Percentiles rank a stretch among this genome's conserved stretches.
phyloP scores from a whole-genome alignment of 768 basidiomycete species.

The Phanerodontia chrysosporium region DNA sequence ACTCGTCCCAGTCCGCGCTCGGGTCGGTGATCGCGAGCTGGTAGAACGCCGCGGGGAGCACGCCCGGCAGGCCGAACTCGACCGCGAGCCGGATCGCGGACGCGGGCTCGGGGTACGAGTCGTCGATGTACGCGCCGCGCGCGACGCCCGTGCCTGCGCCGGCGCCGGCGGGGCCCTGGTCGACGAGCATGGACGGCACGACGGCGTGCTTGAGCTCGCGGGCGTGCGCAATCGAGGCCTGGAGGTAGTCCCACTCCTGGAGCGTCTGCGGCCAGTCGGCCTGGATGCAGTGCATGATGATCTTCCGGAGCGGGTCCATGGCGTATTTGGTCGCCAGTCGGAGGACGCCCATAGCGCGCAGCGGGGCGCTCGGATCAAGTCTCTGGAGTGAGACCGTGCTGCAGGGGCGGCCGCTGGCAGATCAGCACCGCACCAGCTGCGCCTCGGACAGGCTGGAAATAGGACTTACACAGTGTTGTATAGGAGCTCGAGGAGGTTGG shows the following conservation, averaged over 20 bases:
- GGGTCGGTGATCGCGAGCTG: conserved; percentile 12
- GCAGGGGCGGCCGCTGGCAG: background rate
- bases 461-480: conserved; percentile 12
- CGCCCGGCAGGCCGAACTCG: conserved; percentile 6
- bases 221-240: conserved; percentile 2
- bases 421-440: background rate
- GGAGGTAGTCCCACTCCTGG: conserved; percentile 7
- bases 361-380: conserved; percentile 7
- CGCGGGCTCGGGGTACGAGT: conserved; percentile 13
- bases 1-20: conserved; percentile 9
- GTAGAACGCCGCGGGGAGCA: conserved; percentile 20
- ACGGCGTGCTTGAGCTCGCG: conserved; percentile 1
- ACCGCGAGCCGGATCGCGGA: conserved; percentile 15
- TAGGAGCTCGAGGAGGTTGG: conserved; percentile 6
- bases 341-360: conserved; percentile 9
- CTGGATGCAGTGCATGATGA: conserved; percentile 7
- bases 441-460: background rate
- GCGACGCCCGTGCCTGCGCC: background rate
- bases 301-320: background rate
- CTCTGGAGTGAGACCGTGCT: conserved; percentile 4
- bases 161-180: background rate
- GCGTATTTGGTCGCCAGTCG: conserved; percentile 8
- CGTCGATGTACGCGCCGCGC: conserved; percentile 5
- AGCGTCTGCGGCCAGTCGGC: conserved; percentile 10
- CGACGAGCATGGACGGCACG: background rate